Evolutionary conservation across 2,329 filamentous ascomycete genomes (phyloP), one percentile per base, ranked within the genome.

Genomic region (Metarhizium sp.): DNA sequence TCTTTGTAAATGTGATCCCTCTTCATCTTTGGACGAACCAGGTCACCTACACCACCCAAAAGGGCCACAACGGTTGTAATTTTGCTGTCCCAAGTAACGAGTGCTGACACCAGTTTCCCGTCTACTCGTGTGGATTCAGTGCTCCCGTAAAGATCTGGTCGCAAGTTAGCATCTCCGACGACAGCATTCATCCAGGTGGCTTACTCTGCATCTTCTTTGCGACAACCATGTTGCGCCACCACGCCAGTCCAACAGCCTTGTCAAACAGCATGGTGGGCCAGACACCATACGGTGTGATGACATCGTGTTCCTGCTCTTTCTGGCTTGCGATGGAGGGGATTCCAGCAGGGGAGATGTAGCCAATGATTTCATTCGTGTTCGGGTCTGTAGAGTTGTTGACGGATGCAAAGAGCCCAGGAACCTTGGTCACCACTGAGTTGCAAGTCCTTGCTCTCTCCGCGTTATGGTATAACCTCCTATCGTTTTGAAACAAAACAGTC

Each of bases 51-150:
- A 0, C 72, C 73, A 2, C 71, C 72, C 4, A 74, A 59, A 0
- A 75, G 61, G 0, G 72, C 67, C 18, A 68, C 62, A 0, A 74
- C 71, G 0, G 71, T 75, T 10, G 70, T 70, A 7, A 75, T 61
- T 54, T 75, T 75, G 59, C 71, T 74, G 52, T 75, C 73, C 73
- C 73, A 75, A 1, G 70, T 73, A 2, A 75, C 62, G 5, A 75
- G 67, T 1, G 70, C 68, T 1, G 71, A 73, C 18, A 72, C 67
- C 0, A 65, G 63, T 11, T 68, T 64, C 10, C 73, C 73, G 51
- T 75, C 72, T 1, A 71, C 59, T 16, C 69, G 63, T 5, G 69
- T 69, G 1, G 70, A 70, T 58, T 75, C 73, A 2, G 71, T 73
- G 30, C 50, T 55, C 11, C 73, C 73, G 25, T 71, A 74, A 0